Evolutionary conservation across 176 grass and related monocot species (phyloP).

Genomic region (Areca catechu): DNA sequence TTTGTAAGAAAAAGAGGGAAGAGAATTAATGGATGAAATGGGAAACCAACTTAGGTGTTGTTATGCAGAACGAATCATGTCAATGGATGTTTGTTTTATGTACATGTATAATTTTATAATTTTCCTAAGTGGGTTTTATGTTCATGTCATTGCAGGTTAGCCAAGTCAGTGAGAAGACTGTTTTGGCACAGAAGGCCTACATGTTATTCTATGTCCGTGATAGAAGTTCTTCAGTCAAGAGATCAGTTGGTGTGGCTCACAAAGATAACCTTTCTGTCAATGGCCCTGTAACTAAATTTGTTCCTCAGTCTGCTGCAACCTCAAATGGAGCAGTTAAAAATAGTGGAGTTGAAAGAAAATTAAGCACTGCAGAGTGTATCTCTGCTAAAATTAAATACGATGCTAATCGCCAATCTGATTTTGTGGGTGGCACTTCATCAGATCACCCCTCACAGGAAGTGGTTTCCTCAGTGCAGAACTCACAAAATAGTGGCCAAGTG

Average conservation of each 20-base stretch:
- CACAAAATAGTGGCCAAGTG: slow-evolving; percentile 29
- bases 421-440: neutral
- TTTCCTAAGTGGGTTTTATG: neutral
- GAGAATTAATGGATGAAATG: too few relatives aligned
- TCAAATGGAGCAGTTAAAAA: slow-evolving; percentile 28
- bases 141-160: slow-evolving; percentile 39
- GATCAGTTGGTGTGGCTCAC: slow-evolving; percentile 4
- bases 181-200: slow-evolving; percentile 81
- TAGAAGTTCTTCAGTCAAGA: slow-evolving; percentile 34
- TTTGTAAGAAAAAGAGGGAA: too few relatives aligned
- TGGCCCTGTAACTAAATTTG: slow-evolving; percentile 30
- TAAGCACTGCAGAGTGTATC: neutral
- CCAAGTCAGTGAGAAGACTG: slow-evolving; percentile 82
- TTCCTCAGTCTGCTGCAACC: slow-evolving; percentile 18
- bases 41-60: too few relatives aligned
- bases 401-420: slow-evolving; percentile 3
- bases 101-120: too few relatives aligned
- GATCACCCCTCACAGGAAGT: slow-evolving; percentile 17
- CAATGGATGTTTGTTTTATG: too few relatives aligned
- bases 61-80: too few relatives aligned
- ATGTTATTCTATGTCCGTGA: slow-evolving; percentile 98
- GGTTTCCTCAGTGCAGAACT: neutral
- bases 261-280: slow-evolving; percentile 32
- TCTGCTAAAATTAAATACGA: slow-evolving; percentile 13
- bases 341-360: slow-evolving; percentile 16